A percentile compares a stretch with the other conserved stretches of the same genome.
These are phyloP conservation scores for Petunia hybrid DNA, from an alignment of 305 asterid species.

Conservation along the genomic window DNA sequence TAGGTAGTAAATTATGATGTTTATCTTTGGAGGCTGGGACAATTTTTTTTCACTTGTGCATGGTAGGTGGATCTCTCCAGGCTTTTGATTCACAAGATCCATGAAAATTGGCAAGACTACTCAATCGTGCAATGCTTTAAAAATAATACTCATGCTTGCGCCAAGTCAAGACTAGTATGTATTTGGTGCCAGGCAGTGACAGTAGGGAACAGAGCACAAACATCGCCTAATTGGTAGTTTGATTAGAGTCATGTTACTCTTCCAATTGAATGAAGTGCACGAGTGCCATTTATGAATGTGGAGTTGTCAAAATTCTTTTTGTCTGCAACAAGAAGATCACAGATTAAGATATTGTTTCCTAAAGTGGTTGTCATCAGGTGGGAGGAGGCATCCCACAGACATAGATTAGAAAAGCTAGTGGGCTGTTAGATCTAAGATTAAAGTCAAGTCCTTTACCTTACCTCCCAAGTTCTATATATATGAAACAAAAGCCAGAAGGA, in stretches of 20 bases:
- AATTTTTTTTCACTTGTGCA: neutral
- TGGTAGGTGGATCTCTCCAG: neutral
- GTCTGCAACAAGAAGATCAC: neutral
- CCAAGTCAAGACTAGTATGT: neutral
- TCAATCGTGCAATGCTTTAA: conserved; percentile 1
- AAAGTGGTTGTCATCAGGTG: neutral
- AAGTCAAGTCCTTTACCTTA: neutral
- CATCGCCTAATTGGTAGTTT: neutral
- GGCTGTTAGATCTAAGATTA: conserved; percentile 7
- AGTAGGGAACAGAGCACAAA: neutral
- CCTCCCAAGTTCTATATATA: neutral
- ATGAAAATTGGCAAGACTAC: conserved; percentile 16
- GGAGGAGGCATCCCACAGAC: conserved; percentile 19
- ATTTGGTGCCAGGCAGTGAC: neutral
- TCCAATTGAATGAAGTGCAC: no score
- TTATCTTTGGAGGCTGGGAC: neutral
- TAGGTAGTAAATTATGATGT: neutral
- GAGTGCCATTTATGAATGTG: neutral
- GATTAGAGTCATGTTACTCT: no score
- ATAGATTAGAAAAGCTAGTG: neutral
- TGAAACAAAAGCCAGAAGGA: neutral
- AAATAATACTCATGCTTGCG: neutral
- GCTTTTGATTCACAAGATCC: conserved; percentile 18
- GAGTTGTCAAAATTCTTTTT: conserved; percentile 12
- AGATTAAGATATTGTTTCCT: neutral